Evolutionary conservation across 345 rosid genomes (phyloP), one percentile per base, ranked within the genome.

Genomic region (Moricandia moricandioides): DNA sequence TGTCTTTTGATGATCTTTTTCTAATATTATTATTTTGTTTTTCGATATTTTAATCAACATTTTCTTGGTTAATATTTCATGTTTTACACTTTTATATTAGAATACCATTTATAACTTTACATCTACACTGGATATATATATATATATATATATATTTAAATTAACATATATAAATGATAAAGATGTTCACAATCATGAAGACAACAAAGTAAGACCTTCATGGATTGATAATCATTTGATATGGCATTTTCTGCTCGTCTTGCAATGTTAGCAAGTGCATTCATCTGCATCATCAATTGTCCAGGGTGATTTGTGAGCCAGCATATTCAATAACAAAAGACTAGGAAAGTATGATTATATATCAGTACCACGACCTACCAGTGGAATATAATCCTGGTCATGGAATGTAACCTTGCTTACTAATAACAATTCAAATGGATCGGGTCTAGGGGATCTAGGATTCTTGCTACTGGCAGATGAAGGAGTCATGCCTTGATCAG

Each of bases 211-310:
- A 91, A 77, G 78, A 82, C 83, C 11, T 86, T 80, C 11, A 69
- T 71, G 17, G 91, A 80, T 40, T 84, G 82, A 62, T 88, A 88
- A 83, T 88, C 89, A 57, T 83, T 86, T 73, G 83, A 72, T 61
- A 85, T 90, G 16, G 82, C 80, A 75, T 70, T 89, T 76, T 88
- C 92, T 33, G 85, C 88, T 80, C 87, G 85, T 81, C 84, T 91
- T 74, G 98, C 95, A 80, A 93, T 88, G 75, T 88, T 92, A 52
- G 89, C 96, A 81, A 93, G 94, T 70, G 87, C 95, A 82, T 30
- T 88, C 83, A 93, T 86, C 97, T 93, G 89, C 83, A 80, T 61
- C 72, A 79, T 29, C 52, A 57, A 55, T 62, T 27, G 2, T 7
- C 74, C 70, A 49, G 31, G 81, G 75, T 71, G 78, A 79, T 73